Conservation (phyloP, 106 monocot species). For the Dioscorea zingiberensis region DNA sequence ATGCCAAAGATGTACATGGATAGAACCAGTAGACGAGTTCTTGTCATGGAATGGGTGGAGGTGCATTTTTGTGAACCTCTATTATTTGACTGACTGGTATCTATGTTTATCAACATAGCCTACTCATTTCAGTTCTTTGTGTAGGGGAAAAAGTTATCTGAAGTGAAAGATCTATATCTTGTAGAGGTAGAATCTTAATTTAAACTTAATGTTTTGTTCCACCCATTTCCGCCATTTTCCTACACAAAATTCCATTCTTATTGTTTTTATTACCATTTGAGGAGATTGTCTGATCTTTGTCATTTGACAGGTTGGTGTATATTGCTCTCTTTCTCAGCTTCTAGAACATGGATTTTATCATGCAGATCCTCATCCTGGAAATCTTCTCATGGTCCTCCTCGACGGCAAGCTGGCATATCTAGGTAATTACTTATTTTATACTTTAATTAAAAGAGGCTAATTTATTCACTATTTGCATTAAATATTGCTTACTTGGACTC, state of each 20-base stretch:
- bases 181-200: constrained; percentile 60
- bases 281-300: background rate
- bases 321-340: constrained; percentile 96
- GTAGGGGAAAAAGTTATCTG: constrained; percentile 74
- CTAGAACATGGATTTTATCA: constrained; percentile 96
- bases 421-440: constrained; percentile 27
- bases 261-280: background rate
- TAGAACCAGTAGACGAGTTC: constrained; percentile 61
- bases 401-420: constrained; percentile 96
- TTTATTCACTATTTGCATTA: no score
- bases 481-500: no score
- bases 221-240: background rate
- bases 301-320: constrained; percentile 80
- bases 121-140: constrained; percentile 6
- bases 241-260: background rate
- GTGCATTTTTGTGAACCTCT: constrained; percentile 22
- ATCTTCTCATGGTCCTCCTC: constrained; percentile 81
- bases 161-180: constrained; percentile 87
- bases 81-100: constrained; percentile 2
- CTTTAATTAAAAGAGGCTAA: no score
- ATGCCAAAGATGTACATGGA: constrained; percentile 91
- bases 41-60: constrained; percentile 98
- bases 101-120: background rate
- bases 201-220: no score
- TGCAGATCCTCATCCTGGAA: constrained; percentile 99